These are phyloP conservation scores for Hymenoscyphus occultus DNA, from an alignment of 2,329 filamentous ascomycete species.

Conservation along the genomic window DNA sequence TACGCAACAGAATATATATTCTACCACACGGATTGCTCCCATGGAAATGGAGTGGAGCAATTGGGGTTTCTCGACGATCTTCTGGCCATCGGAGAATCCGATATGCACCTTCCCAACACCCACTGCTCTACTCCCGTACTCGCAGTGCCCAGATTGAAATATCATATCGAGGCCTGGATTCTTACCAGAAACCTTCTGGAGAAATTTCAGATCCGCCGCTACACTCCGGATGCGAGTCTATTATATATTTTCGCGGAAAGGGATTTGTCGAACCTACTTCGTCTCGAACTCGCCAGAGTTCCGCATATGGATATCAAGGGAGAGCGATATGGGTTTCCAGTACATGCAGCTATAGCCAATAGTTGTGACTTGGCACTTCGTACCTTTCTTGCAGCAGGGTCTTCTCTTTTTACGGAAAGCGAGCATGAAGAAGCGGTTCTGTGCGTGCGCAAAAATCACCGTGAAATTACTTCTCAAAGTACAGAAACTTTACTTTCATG, in stretches of 20 bases:
- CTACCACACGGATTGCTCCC: slow-evolving; percentile 41
- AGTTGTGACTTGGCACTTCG: slow-evolving; percentile 22
- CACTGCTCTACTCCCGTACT: too few species aligned
- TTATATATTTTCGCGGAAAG: slow-evolving; percentile 41
- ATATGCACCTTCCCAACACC: too few species aligned
- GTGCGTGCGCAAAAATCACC: neutral
- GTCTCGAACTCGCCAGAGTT: slow-evolving; percentile 23
- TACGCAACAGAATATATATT: slow-evolving; percentile 44
- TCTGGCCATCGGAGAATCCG: too few species aligned
- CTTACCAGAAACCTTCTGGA: slow-evolving; percentile 35
- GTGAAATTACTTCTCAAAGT: slow-evolving; percentile 13
- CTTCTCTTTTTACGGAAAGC: slow-evolving; percentile 7
- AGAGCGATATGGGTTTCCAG: slow-evolving; percentile 37
- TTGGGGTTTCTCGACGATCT: slow-evolving; percentile 37
- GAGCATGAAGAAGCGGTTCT: neutral
- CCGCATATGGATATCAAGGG: slow-evolving; percentile 27
- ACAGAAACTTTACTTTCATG: slow-evolving; percentile 23
- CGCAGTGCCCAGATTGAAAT: slow-evolving; percentile 8
- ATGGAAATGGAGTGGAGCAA: slow-evolving; percentile 35
- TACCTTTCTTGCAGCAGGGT: slow-evolving; percentile 15
- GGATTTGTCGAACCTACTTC: slow-evolving; percentile 32
- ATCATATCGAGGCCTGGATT: slow-evolving; percentile 32
- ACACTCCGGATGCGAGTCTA: slow-evolving; percentile 29
- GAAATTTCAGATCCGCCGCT: slow-evolving; percentile 27
- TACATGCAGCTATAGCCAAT: slow-evolving; percentile 39